These are phyloP conservation scores for Micromonas pusilla DNA, from an alignment of 139 green algal species.

Conservation along the genomic window DNA sequence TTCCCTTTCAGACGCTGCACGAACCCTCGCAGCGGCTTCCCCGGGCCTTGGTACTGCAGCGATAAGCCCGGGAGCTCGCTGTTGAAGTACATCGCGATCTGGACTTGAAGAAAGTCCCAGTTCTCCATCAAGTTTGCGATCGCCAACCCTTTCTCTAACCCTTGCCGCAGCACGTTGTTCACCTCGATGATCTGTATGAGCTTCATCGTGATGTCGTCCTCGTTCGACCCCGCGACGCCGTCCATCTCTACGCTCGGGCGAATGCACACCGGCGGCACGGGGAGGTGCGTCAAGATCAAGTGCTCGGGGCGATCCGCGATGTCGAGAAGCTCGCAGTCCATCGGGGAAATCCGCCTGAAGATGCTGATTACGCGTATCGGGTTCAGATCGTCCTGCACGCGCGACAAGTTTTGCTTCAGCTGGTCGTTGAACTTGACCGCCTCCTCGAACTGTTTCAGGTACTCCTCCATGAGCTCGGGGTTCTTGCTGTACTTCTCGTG, in stretches of 20 bases:
- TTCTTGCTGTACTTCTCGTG: slow-evolving; percentile 87
- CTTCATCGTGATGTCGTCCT: slow-evolving; percentile 98
- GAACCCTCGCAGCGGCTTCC: slow-evolving; percentile 82
- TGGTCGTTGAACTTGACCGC: slow-evolving; percentile 57
- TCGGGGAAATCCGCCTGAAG: slow-evolving; percentile 66
- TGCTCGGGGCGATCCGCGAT: slow-evolving; percentile 68
- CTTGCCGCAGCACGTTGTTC: slow-evolving; percentile 65
- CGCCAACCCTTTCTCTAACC: slow-evolving; percentile 67
- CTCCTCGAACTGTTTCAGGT: slow-evolving; percentile 49
- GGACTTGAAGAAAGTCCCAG: slow-evolving; percentile 92
- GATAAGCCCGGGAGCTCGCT: slow-evolving; percentile 82
- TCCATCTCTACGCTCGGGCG: slow-evolving; percentile 96
- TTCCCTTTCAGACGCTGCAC: slow-evolving; percentile 99
- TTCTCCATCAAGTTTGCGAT: slow-evolving; percentile 82
- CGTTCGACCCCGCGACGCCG: slow-evolving; percentile 69
- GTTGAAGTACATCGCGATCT: slow-evolving; percentile 88
- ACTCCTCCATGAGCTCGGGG: slow-evolving; percentile 31
- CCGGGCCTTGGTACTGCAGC: slow-evolving; percentile 53
- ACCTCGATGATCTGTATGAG: slow-evolving; percentile 85
- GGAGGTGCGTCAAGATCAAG: slow-evolving; percentile 74
- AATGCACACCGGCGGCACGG: slow-evolving; percentile 93
- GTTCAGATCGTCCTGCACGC: slow-evolving; percentile 83
- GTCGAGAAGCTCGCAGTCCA: slow-evolving; percentile 57
- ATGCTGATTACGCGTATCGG: slow-evolving; percentile 70
- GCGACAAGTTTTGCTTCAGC: slow-evolving; percentile 45